Evolutionary conservation across 192 early-diverging fungal species (phyloP), one percentile per base, ranked within the genome.

Genomic region (Rhizophagus clarus): DNA sequence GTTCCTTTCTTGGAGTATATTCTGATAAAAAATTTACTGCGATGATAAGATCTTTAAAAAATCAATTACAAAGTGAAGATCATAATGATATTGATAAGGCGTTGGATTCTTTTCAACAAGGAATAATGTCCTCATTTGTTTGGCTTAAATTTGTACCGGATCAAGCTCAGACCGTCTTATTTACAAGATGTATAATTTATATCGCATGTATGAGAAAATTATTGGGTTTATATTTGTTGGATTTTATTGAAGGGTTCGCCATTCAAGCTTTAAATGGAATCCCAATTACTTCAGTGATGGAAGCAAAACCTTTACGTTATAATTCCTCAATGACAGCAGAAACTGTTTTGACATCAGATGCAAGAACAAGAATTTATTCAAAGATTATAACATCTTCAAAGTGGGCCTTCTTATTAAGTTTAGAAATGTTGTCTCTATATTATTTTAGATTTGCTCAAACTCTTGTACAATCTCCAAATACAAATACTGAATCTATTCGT

Each of bases 191-290:
- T 26, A 67, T 67, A 24, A 67, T 67, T 31, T 67, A 31, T 26
- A 67, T 67, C 26, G 64, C 64, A 31, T 17, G 28, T 67, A 67
- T 67, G 64, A 26, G 64, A 32, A 67, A 67, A 67, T 67, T 67
- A 26, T 67, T 67, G 17, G 64, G 28, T 32, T 67, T 67, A 32
- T 31, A 67, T 15, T 67, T 67, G 11, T 22, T 22, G 26, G 26
- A 26, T 67, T 67, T 67, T 67, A 67, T 67, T 32, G 64, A 26
- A 31, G 64, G 64, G 0, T 67, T 67, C 26, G 64, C 64, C 0
- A 67, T 67, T 67, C 64, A 67, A 67, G 64, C 64, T 17, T 67
- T 67, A 32, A 67, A 67, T 67, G 64, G 64, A 17, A 67, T 67
- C 1, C 64, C 64, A 24, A 24, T 67, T 14, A 0, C 26, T 6